Evolutionary conservation across 202 grass and related monocot species (phyloP), one percentile per base, ranked within the genome.

Genomic region (Elaeis oleifera): DNA sequence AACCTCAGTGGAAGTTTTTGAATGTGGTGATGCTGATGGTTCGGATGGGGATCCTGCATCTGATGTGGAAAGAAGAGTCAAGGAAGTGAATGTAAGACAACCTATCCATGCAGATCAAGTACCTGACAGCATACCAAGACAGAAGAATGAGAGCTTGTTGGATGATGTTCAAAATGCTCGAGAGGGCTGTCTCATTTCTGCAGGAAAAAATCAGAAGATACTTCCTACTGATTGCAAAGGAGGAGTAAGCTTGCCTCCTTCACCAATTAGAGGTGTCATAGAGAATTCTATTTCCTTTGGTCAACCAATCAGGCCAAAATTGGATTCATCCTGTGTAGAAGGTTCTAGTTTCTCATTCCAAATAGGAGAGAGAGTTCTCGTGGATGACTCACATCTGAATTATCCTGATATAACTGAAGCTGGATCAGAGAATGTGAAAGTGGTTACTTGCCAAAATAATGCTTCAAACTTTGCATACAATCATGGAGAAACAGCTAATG

Each of bases 241-340:
- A 51, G 26, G 68, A 51, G 26, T 26, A 68, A 75, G 64, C 67
- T 50, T 54, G 52, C 61, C 51, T 71, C 58, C 48, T 3, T 60
- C 71, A 28, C 53, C 55, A 48, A 69, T 69, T 60, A 79, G 23
- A 25, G 31, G 53, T 76, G 67, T 55, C 48, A 70, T 54, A 61
- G 68, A 69, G 31, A 67, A 64, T 53, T 18, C 52, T 16, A 15
- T 3, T 60, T 54, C 66, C 48, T 54, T 28, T 51, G 56, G 21
- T 74, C 54, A 54, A 52, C 44, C 26, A 18, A 55, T 61, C 36
- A 23, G 53, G 15, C 68, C 57, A 60, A 59, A 64, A 36, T 68
- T 76, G 36, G 3, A 70, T 71, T 62, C 74, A 61, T 77, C 59
- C 28, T 58, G 23, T 69, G 63, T 69, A 39, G 58, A 61, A 83